phyloP scores from a whole-genome alignment of 2,329 filamentous ascomycete genomes.

The Pestalotiopsis sp. region DNA sequence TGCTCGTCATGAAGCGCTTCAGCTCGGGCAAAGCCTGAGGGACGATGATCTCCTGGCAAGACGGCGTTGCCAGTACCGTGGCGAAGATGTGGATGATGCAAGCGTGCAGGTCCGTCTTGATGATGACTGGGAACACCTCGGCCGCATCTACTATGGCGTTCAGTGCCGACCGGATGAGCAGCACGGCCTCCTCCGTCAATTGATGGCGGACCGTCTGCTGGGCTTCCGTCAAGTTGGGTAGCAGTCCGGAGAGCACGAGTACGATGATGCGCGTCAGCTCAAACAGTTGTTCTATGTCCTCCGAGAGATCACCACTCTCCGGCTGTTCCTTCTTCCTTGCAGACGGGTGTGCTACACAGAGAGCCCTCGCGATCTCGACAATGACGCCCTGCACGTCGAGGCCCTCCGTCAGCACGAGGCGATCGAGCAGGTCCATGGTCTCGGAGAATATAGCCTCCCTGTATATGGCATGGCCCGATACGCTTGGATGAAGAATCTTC shows the following conservation, averaged over 20 bases:
- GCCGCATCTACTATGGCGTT: slow-evolving; percentile 92
- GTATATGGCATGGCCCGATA: slow-evolving; percentile 96
- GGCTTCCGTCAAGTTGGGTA: slow-evolving; percentile 78
- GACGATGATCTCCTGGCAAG: slow-evolving; percentile 86
- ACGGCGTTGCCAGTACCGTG: slow-evolving; percentile 84
- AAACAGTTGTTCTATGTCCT: slow-evolving; percentile 97
- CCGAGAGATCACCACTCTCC: slow-evolving; percentile 80
- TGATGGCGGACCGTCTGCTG: slow-evolving; percentile 71
- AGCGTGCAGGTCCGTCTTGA: slow-evolving; percentile 93
- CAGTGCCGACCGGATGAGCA: slow-evolving; percentile 77
- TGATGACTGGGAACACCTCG: slow-evolving; percentile 93
- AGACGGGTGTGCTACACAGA: slow-evolving; percentile 90
- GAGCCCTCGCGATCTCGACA: slow-evolving; percentile 87
- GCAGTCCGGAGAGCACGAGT: slow-evolving; percentile 81
- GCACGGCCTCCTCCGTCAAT: slow-evolving; percentile 84
- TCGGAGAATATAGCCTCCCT: slow-evolving; percentile 95
- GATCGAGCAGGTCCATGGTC: slow-evolving; percentile 93
- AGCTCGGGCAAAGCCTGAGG: slow-evolving; percentile 89
- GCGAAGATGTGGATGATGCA: slow-evolving; percentile 97
- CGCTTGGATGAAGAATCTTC: slow-evolving; percentile 91
- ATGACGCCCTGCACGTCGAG: slow-evolving; percentile 89
- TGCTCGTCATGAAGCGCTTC: slow-evolving; percentile 83
- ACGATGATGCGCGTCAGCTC: slow-evolving; percentile 97
- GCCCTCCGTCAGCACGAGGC: slow-evolving; percentile 88
- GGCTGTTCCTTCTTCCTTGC: slow-evolving; percentile 70